A percentile compares a stretch with the other conserved stretches of the same genome.
phyloP scores from a whole-genome alignment of 805 yeast genomes.

The Candida incommunis region DNA sequence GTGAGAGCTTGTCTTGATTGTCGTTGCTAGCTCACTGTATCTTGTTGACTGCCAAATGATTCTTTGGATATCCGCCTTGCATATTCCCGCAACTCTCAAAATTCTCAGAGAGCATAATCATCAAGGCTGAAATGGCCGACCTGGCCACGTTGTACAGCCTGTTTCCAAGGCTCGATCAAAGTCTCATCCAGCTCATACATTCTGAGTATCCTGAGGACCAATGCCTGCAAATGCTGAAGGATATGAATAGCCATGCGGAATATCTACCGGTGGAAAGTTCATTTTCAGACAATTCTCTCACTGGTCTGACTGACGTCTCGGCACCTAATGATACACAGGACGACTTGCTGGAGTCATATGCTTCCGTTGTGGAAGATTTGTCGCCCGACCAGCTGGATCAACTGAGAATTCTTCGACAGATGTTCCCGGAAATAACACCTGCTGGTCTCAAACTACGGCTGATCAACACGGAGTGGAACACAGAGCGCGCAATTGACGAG shows the following conservation, averaged over 20 bases:
- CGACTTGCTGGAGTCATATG: background rate
- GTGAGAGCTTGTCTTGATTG: too few relatives aligned
- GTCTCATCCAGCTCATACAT: background rate
- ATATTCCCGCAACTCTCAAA: too few relatives aligned
- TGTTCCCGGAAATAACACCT: background rate
- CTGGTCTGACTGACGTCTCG: background rate
- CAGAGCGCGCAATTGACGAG: background rate
- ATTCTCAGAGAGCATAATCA: too few relatives aligned
- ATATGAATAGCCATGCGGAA: conserved; percentile 1
- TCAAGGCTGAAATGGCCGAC: background rate
- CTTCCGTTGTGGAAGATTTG: background rate
- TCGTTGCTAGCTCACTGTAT: too few relatives aligned
- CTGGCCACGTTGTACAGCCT: background rate
- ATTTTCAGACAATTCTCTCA: background rate
- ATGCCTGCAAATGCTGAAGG: background rate
- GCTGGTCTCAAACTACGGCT: background rate
- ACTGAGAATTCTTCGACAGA: background rate
- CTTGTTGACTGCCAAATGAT: too few relatives aligned
- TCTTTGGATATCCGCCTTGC: too few relatives aligned
- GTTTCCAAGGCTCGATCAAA: background rate
- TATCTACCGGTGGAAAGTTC: background rate
- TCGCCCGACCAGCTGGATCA: background rate
- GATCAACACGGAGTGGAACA: background rate
- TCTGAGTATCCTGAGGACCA: background rate
- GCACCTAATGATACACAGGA: background rate